These are phyloP conservation scores for Fusarium proliferatum DNA, from an alignment of 2,329 filamentous ascomycete genomes.

Conservation along the genomic window DNA sequence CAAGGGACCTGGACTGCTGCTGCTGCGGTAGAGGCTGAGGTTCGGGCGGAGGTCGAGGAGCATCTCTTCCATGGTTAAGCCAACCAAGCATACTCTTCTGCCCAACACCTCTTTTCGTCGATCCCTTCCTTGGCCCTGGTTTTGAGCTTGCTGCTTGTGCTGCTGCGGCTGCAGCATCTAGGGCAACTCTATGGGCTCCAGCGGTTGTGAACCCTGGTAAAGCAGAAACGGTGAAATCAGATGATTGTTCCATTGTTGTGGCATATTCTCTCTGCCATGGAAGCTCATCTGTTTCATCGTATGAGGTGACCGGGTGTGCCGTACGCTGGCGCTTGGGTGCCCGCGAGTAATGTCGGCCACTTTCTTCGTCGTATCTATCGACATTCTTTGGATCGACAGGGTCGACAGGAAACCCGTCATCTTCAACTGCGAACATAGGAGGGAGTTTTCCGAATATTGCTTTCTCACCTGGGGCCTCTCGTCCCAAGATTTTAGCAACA, in stretches of 20 bases:
- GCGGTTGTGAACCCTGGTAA: conserved; percentile 72
- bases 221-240: conserved; percentile 68
- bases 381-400: conserved; percentile 58
- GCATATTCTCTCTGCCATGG: conserved; percentile 59
- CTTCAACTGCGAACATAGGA: conserved; percentile 68
- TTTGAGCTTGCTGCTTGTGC: conserved; percentile 33
- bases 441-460: conserved; percentile 65
- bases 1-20: conserved; percentile 32
- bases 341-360: conserved; percentile 34
- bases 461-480: conserved; percentile 67
- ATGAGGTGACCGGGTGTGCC: conserved; percentile 19
- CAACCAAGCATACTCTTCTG: conserved; percentile 58
- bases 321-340: conserved; percentile 48
- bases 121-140: conserved; percentile 40
- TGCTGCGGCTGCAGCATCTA: conserved; percentile 40
- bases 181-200: conserved; percentile 61
- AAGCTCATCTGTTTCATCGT: conserved; percentile 43
- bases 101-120: conserved; percentile 50
- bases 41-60: conserved; percentile 15
- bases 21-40: conserved; percentile 27
- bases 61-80: conserved; percentile 45
- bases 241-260: conserved; percentile 71
- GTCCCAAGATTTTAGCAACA: conserved; percentile 77
- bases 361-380: conserved; percentile 35
- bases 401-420: conserved; percentile 75